Base-by-base conservation (phyloP, 148 eudicot species). In the Mesembryanthemum crystallinum region DNA sequence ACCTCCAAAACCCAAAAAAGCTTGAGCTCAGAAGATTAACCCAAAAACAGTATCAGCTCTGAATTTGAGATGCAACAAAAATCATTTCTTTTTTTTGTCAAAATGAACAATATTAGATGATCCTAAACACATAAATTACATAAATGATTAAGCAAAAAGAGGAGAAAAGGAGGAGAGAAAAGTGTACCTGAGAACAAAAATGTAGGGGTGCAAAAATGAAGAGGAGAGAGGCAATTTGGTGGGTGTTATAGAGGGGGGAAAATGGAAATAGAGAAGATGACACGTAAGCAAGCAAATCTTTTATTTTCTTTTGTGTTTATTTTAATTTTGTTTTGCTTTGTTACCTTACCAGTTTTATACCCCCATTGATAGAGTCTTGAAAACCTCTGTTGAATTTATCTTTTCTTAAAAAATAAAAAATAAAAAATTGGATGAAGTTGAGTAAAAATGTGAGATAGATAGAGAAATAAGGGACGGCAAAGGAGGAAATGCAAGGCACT, bases 401-500 rank as follows among this genome's bases (percentile, higher is more conserved):
- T 23, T 4, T 57, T n/a, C n/a, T 57, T 21, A 10, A 3, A 1
- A 4, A 7, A 7, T 29, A 5, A 11, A 10, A 2, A 5, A 8
- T 28, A 10, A 2, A 5, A 8, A 8, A 1, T 14, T 32, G 45
- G 30, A 51, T n/a, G 72, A 55, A 72, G 39, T 13, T 15, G 37
- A 67, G 49, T 45, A 43, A 24, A 23, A n/a, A n/a, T 52, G 42
- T 7, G 17, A 15, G 27, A 55, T 18, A 33, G 20, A 21, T 21
- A 33, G 45, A 54, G 9, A 12, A 13, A 11, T 7, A 59, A 18
- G 32, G 28, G 33, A 30, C 57, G 55, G 10, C 15, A 24, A 15
- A 59, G 12, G 49, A 21, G 54, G 82, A 69, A 78, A 76, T 76
- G 80, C 77, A 73, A 73, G 69, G 76, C 85, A 81, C 81, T 58